Percentiles rank a stretch among this genome's conserved stretches.
These are phyloP conservation scores for Crassisporium funariophilum DNA, from an alignment of 768 basidiomycete genomes.

Conservation along the genomic window DNA sequence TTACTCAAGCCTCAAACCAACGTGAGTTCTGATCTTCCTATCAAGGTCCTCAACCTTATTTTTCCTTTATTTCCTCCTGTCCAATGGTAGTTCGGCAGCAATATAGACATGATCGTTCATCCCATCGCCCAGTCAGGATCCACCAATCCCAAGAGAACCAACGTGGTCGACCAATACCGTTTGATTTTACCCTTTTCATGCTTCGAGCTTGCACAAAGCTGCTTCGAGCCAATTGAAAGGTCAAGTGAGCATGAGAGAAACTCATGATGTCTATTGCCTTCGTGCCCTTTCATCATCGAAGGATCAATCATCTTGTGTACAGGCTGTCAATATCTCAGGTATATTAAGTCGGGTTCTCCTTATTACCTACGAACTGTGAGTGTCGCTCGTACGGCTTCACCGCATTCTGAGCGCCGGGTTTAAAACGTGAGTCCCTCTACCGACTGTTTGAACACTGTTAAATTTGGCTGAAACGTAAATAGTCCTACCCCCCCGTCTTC, in stretches of 20 bases:
- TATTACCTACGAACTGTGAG: slow-evolving; percentile 8
- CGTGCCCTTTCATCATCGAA: slow-evolving; percentile 12
- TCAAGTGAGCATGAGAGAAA: slow-evolving; percentile 5
- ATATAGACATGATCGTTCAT: no score
- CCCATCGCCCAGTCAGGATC: no score
- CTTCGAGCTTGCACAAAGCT: no score
- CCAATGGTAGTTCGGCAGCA: neutral
- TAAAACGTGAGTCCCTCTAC: slow-evolving; percentile 7
- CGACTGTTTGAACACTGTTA: no score
- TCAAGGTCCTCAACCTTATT: slow-evolving; percentile 2
- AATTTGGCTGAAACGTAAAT: slow-evolving; percentile 1
- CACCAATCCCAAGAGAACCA: neutral
- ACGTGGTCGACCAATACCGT: no score
- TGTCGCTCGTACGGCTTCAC: slow-evolving; percentile 1
- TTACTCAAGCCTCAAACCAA: neutral
- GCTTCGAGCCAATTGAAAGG: no score
- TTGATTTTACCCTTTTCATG: no score
- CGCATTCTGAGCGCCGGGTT: slow-evolving; percentile 4
- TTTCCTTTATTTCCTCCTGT: slow-evolving; percentile 1
- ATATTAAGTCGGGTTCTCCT: slow-evolving; percentile 2
- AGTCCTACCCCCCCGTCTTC: no score
- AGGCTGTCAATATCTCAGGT: slow-evolving; percentile 3
- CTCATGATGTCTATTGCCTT: slow-evolving; percentile 12
- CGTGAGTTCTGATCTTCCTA: slow-evolving; percentile 4
- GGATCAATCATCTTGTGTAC: neutral